Base-by-base conservation (phyloP, 2,329 filamentous ascomycete species). In the Cylindrodendrum hubeiense region DNA sequence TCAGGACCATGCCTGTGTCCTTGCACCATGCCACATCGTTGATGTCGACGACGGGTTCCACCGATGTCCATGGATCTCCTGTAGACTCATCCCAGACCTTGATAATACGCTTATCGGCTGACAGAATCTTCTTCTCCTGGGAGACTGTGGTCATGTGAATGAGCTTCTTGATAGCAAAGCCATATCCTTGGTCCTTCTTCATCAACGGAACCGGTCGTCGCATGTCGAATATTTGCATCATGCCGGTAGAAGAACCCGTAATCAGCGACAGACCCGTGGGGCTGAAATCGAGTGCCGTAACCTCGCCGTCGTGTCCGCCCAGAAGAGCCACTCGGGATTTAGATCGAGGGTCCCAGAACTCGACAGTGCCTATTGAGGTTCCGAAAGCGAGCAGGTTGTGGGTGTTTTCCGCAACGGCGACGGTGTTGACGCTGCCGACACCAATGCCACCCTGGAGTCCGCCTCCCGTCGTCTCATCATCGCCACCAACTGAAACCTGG, bases 171-270 rank as follows among this genome's bases (percentile, higher is more conserved):
- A 99, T 94, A 0, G 95, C 89, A 76, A 94, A 97, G 3, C 95
- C 95, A 77, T 97, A 97, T 52, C 97, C 96, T 81, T 99, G 96
- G 73, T 98, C 95, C 79, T 98, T 98, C 77, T 91, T 93, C 52
- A 98, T 83, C 9, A 97, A 82, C 1, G 97, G 94, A 0, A 92
- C 87, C 0, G 96, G 94, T 22, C 94, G 94, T 76, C 96, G 92
- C 55, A 99, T 83, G 79, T 99, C 96, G 77, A 97, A 99, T 8
- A 98, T 87, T 74, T 97, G 92, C 50, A 98, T 89, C 51, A 98
- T 87, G 22, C 97, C 96, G 49, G 89, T 91, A 1, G 93, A 95
- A n/a, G 93, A 93, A 19, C 96, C 96, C 1, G 93, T 93, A 0
- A 93, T 94, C 33, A 98, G 83, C 0, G 93, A 95, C 52, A 99